Evolutionary conservation across 208 protist genomes (phyloP).

Genomic region (Wallacemonas sp.): DNA sequence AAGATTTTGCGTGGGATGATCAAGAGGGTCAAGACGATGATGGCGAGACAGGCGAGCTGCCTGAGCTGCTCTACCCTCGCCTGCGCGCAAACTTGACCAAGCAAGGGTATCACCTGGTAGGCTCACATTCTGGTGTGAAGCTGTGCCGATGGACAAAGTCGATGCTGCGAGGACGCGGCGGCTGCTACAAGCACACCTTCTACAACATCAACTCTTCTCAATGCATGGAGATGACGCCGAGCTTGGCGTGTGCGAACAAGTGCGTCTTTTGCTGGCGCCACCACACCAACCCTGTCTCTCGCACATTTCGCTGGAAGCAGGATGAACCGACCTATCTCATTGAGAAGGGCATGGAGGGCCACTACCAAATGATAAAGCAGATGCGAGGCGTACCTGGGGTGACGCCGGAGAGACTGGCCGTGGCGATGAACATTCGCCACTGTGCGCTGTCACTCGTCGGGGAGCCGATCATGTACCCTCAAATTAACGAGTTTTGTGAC

Average conservation of each 20-base stretch:
- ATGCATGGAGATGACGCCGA: conserved; percentile 98
- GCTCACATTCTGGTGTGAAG: conserved; percentile 96
- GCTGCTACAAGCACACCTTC: conserved; percentile 98
- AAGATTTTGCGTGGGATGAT: conserved; percentile 65
- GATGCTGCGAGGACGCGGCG: conserved; percentile 95
- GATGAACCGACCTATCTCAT: conserved; percentile 88
- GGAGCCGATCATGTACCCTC: conserved; percentile 96
- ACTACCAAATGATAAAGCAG: conserved; percentile 87
- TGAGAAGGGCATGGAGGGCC: conserved; percentile 66
- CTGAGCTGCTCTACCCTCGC: conserved; percentile 88
- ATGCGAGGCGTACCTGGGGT: conserved; percentile 93
- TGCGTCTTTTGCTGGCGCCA: conserved; percentile 96
- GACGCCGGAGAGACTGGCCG: conserved; percentile 76
- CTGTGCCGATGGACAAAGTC: conserved; percentile 97
- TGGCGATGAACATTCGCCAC: conserved; percentile 84
- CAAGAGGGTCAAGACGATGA: conserved; percentile 31
- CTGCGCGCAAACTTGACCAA: conserved; percentile 92
- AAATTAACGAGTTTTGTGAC: conserved; percentile 92
- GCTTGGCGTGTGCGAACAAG: conserved; percentile 96
- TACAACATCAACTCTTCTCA: conserved; percentile 96
- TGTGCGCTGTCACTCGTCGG: conserved; percentile 96
- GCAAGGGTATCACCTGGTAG: conserved; percentile 94
- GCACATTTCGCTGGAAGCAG: conserved; percentile 90
- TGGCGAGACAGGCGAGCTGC: conserved; percentile 29
- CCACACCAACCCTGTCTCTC: conserved; percentile 94